Conservation (phyloP, 2,329 filamentous ascomycete genomes). For the Lecanicillium sp. region DNA sequence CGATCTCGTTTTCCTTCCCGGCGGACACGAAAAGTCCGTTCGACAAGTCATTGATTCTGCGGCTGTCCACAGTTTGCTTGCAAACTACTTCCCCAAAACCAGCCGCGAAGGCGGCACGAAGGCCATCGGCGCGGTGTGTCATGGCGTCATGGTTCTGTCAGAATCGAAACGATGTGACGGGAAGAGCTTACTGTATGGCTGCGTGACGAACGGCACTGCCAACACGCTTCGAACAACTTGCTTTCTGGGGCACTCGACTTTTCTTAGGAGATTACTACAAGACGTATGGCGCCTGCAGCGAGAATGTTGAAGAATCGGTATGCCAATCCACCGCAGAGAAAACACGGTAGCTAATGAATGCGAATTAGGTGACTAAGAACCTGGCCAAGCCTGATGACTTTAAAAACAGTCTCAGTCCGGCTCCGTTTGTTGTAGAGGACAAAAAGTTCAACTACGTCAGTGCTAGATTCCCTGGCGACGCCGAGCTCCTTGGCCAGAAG, state of each 20-base stretch:
- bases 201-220: conserved; percentile 41
- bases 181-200: conserved; percentile 38
- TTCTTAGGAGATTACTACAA: conserved; percentile 50
- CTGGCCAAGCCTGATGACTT: conserved; percentile 36
- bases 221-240: conserved; percentile 37
- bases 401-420: conserved; percentile 31
- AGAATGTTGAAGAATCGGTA: conserved; percentile 37
- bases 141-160: conserved; percentile 44
- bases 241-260: conserved; percentile 39
- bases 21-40: conserved; percentile 45
- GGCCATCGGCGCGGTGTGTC: conserved; percentile 40
- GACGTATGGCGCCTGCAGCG: conserved; percentile 43
- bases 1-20: conserved; percentile 42
- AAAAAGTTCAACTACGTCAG: conserved; percentile 41
- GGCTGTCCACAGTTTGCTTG: conserved; percentile 34
- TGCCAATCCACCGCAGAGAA: conserved; percentile 22
- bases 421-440: conserved; percentile 42
- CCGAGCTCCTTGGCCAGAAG: conserved; percentile 31
- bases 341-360: conserved; percentile 19
- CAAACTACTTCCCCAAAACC: conserved; percentile 39
- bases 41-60: conserved; percentile 42
- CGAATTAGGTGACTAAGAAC: conserved; percentile 34
- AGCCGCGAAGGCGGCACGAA: conserved; percentile 31
- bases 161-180: conserved; percentile 31
- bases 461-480: conserved; percentile 37